Conservation (phyloP, 306 rosid genomes). For the Geum urbanum region DNA sequence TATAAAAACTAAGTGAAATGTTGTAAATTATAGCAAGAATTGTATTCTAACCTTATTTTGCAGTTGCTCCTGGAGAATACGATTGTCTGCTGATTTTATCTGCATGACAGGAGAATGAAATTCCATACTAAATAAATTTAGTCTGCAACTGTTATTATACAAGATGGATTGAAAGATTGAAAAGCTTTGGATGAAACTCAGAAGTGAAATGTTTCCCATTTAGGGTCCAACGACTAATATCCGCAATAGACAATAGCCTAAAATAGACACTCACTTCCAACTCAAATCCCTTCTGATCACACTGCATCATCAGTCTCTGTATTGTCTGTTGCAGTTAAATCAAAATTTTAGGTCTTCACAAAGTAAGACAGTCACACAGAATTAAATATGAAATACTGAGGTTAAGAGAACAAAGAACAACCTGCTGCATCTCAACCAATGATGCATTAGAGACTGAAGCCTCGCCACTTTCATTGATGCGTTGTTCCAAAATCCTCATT, state of each 20-base stretch:
- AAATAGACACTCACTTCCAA: conserved; percentile 68
- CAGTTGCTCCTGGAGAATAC: conserved; percentile 91
- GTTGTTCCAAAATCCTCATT: conserved; percentile 79
- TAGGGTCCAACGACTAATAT: conserved; percentile 18
- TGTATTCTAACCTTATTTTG: conserved; percentile 61
- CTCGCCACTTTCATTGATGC: conserved; percentile 74
- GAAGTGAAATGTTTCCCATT: neutral
- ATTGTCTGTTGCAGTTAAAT: conserved; percentile 62
- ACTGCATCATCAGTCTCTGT: conserved; percentile 77
- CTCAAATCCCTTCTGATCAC: conserved; percentile 90
- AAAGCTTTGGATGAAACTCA: too few relatives aligned
- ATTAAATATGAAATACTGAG: neutral
- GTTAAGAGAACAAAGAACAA: conserved; percentile 30
- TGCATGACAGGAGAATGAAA: conserved; percentile 25
- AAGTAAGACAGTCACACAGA: neutral
- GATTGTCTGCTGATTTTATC: conserved; percentile 96
- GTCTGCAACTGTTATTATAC: too few relatives aligned
- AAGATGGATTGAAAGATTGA: too few relatives aligned
- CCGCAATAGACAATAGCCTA: neutral
- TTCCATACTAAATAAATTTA: neutral
- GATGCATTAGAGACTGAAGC: conserved; percentile 73
- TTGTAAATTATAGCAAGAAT: neutral
- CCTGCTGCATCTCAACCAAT: conserved; percentile 97
- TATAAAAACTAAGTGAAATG: neutral
- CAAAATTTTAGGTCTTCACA: neutral